phyloP scores from a whole-genome alignment of 345 rosid species.

The Aquilaria sinensis region DNA sequence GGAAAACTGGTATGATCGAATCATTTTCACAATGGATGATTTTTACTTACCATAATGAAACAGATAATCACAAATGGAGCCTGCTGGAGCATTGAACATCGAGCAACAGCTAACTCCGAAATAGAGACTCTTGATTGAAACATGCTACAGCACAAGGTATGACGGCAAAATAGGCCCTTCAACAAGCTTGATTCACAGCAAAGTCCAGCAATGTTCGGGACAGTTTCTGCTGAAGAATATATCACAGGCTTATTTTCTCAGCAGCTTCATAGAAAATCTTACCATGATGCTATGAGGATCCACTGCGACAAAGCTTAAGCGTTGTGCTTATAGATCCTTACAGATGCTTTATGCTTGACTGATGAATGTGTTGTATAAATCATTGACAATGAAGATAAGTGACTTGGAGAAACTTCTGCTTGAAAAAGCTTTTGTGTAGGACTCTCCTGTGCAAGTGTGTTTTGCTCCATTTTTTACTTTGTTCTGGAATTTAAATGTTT shows the following conservation, averaged over 20 bases:
- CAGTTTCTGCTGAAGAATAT: conserved; percentile 6
- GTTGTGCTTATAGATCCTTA: too few relatives aligned
- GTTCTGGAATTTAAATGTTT: too few relatives aligned
- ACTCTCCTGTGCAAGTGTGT: too few relatives aligned
- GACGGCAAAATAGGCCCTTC: conserved; percentile 39
- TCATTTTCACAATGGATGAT: too few relatives aligned
- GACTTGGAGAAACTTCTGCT: too few relatives aligned
- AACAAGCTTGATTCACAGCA: conserved; percentile 25
- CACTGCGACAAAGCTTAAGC: too few relatives aligned
- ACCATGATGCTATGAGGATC: conserved; percentile 13
- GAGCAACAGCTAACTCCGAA: conserved; percentile 30
- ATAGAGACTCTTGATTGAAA: conserved; percentile 25
- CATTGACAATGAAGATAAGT: too few relatives aligned
- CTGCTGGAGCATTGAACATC: conserved; percentile 39
- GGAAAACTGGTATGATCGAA: too few relatives aligned
- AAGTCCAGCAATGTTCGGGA: conserved; percentile 19
- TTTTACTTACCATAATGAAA: neutral
- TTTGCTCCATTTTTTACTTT: too few relatives aligned
- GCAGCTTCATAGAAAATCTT: conserved; percentile 15
- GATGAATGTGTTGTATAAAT: too few relatives aligned
- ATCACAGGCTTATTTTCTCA: conserved; percentile 12
- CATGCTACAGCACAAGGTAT: conserved; percentile 27
- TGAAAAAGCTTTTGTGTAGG: too few relatives aligned
- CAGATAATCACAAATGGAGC: conserved; percentile 44
- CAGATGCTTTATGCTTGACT: too few relatives aligned